Base-by-base conservation (phyloP, 108 stramenopile species). In the Asterionellopsis glacialis region DNA sequence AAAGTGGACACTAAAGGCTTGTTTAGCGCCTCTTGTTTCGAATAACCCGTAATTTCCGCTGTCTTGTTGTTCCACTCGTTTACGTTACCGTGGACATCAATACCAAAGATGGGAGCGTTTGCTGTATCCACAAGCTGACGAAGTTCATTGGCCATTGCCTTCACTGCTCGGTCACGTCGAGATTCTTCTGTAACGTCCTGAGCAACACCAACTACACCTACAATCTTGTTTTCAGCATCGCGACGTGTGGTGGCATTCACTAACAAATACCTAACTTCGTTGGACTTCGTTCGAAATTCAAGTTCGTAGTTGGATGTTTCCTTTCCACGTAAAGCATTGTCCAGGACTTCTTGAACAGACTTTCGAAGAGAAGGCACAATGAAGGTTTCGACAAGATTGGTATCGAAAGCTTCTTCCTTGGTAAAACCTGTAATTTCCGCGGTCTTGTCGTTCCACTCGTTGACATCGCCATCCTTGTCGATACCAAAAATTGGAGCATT, bases 51-150 rank as follows among this genome's bases (percentile, higher is more conserved):
- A 23, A 67, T 27, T 45, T 43, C 22, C 14, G 11, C 33, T 25
- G 66, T 65, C n/a, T 41, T 16, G 25, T 55, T 38, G 44, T 73
- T 73, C 72, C 72, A 73, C 28, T 65, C 68, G 26, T 56, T 69
- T 7, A 74, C 68, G 16, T 16, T 14, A 15, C 73, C 73, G 13
- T 64, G 13, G 16, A 50, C 55, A 55, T 85, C 82, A 40, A 87
- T 74, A 7, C 86, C 86, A 59, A 87, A 87, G 47, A 87, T 80
- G 9, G 84, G 80, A 27, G 79, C 79, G 57, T 90, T 90, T 15
- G 89, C 85, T 3, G 70, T 70, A 42, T 87, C 90, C 59, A 91
- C 80, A 11, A 85, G 49, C 47, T 63, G 56, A 0, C 69, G 51
- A 41, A 85, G 45, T 47, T 84, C 83, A 12, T 65, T 48, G 13